phyloP scores from a whole-genome alignment of 78 protist species.

The Polysphondylium violaceum region DNA sequence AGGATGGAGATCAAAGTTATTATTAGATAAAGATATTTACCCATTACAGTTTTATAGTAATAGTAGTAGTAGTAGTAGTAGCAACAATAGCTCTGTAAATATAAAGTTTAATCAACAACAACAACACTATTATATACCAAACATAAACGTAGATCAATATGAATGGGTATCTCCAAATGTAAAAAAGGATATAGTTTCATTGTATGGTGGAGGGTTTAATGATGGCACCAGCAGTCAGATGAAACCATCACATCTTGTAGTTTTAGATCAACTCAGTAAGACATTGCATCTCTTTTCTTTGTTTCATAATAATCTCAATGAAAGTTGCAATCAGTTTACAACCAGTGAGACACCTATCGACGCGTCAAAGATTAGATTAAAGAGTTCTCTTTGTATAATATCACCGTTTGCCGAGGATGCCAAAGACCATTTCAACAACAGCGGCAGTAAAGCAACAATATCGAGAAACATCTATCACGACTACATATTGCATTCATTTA shows the following conservation, averaged over 20 bases:
- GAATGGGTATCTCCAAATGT: conserved; percentile 15
- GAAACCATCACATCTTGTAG: conserved; percentile 17
- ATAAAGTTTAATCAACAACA: conserved; percentile 9
- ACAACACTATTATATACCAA: neutral
- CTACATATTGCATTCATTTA: conserved; percentile 19
- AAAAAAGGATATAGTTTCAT: conserved; percentile 2
- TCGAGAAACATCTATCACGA: neutral
- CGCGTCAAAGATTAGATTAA: conserved; percentile 3
- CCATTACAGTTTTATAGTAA: neutral
- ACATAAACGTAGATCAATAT: conserved; percentile 12
- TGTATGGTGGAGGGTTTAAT: conserved; percentile 3
- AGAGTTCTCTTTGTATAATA: conserved; percentile 14
- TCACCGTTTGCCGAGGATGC: too few relatives aligned
- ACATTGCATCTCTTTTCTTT: conserved; percentile 16
- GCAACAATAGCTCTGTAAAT: neutral
- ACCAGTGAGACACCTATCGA: neutral
- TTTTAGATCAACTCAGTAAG: neutral
- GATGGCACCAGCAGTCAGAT: conserved; percentile 6
- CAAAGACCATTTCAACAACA: conserved; percentile 20
- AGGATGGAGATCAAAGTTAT: neutral
- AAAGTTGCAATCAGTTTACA: neutral
- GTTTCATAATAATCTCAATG: neutral
- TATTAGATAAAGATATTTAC: too few relatives aligned
- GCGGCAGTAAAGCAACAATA: neutral
- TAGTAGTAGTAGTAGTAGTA: neutral